Percentiles rank a stretch among this genome's conserved stretches.
These are phyloP conservation scores for Saururus chinensis DNA, from an alignment of 164 flowering plant genomes.

Conservation along the genomic window DNA sequence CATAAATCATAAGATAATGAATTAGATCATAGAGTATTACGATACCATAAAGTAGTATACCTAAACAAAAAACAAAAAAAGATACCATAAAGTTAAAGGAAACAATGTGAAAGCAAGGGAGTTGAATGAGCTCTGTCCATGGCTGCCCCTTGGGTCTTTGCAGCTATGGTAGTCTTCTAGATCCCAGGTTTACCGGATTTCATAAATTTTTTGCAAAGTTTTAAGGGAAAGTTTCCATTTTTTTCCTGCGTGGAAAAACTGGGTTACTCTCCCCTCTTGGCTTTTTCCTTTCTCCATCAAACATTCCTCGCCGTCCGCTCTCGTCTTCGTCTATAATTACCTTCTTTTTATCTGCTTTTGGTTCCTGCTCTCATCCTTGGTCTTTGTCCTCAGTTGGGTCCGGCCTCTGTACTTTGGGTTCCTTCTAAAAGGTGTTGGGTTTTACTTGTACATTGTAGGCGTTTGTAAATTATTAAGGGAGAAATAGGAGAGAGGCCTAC, in stretches of 20 bases:
- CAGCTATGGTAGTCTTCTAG: not conserved
- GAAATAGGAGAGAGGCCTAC: not conserved
- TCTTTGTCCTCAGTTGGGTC: not conserved
- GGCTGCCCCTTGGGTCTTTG: not conserved
- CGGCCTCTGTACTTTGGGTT: not conserved
- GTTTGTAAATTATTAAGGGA: not conserved
- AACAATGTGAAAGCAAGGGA: not conserved
- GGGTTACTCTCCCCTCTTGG: slow-evolving; percentile 1
- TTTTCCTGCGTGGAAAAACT: not conserved
- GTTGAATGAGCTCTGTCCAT: not conserved
- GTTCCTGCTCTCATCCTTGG: not conserved
- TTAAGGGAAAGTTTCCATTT: not conserved
- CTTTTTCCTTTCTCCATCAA: not conserved
- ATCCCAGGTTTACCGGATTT: slow-evolving; percentile 2
- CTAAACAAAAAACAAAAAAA: no score
- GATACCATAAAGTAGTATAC: not conserved
- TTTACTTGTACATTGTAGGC: not conserved
- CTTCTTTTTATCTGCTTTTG: not conserved
- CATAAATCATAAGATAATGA: no score
- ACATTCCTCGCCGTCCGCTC: not conserved
- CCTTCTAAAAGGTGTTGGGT: not conserved
- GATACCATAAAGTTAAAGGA: not conserved
- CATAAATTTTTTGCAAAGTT: not conserved
- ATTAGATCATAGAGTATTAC: no score
- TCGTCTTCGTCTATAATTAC: not conserved